A percentile compares a stretch with the other conserved stretches of the same genome.
phyloP scores from a whole-genome alignment of 371 early-diverging fungal genomes.

The Circinella umbellata region DNA sequence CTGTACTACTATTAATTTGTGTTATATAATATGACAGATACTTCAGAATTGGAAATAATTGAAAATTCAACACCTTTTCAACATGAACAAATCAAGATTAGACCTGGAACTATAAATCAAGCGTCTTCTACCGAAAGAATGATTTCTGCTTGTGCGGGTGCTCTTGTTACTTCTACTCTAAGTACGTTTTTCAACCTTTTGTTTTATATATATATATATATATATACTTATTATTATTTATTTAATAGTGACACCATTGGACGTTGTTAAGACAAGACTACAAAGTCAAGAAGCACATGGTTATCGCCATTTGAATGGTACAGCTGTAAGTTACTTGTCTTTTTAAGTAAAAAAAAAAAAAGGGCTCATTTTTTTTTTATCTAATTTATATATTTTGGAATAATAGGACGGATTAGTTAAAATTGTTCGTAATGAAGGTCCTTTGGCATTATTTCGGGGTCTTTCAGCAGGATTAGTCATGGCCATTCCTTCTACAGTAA shows the following conservation, averaged over 20 bases:
- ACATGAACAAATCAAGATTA: not conserved
- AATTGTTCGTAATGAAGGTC: constrained; percentile 85
- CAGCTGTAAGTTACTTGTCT: constrained; percentile 25
- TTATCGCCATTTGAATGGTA: constrained; percentile 30
- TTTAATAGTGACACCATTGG: constrained; percentile 74
- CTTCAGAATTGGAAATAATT: constrained; percentile 23
- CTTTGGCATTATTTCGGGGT: constrained; percentile 85
- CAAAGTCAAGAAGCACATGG: constrained; percentile 69
- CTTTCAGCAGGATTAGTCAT: constrained; percentile 87
- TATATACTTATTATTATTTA: too few relatives aligned
- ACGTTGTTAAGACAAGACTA: constrained; percentile 92
- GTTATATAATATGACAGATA: constrained; percentile 16
- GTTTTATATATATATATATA: too few relatives aligned
- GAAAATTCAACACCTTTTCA: constrained; percentile 21
- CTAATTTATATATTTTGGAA: too few relatives aligned
- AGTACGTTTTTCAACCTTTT: constrained; percentile 27
- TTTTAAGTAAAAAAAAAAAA: not conserved
- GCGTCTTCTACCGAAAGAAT: constrained; percentile 44
- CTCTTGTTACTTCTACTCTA: constrained; percentile 44
- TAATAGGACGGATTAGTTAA: constrained; percentile 77
- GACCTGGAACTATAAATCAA: constrained; percentile 2
- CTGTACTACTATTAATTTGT: not conserved
- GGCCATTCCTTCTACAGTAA: constrained; percentile 91
- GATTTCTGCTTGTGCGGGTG: constrained; percentile 47
- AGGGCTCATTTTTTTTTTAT: not conserved